Evolutionary conservation across 208 protist species (phyloP).

Genomic region (Trypanosomatidae sp.): DNA sequence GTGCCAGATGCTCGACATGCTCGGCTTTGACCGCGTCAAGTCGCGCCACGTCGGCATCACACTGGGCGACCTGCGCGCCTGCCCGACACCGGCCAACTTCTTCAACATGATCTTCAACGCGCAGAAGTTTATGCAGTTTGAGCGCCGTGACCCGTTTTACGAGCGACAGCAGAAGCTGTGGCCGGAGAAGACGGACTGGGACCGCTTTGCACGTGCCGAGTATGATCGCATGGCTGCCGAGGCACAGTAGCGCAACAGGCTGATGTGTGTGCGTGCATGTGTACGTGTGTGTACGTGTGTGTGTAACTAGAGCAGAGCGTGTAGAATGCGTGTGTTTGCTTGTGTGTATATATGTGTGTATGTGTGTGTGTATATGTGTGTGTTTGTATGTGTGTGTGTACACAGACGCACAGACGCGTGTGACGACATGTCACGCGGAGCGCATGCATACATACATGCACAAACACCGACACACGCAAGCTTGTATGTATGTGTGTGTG

Average conservation of each 20-base stretch:
- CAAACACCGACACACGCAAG: too few relatives aligned
- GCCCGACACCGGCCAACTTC: constrained; percentile 74
- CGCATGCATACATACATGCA: too few relatives aligned
- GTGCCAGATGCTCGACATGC: constrained; percentile 94
- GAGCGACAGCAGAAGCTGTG: constrained; percentile 58
- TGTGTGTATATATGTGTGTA: too few relatives aligned
- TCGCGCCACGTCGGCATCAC: constrained; percentile 48
- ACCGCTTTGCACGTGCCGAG: constrained; percentile 87
- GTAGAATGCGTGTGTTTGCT: neutral
- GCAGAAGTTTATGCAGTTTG: constrained; percentile 90
- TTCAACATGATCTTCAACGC: constrained; percentile 95
- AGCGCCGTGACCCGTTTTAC: constrained; percentile 83
- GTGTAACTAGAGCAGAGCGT: neutral
- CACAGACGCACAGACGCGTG: too few relatives aligned
- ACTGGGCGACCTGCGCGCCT: constrained; percentile 85
- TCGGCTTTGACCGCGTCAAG: constrained; percentile 46
- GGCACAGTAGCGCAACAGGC: constrained; percentile 23
- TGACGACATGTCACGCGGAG: too few relatives aligned
- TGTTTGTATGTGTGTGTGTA: too few relatives aligned
- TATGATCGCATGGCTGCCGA: constrained; percentile 87
- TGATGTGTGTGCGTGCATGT: neutral
- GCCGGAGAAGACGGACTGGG: constrained; percentile 84
- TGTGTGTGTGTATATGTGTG: too few relatives aligned
- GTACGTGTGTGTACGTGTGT: constrained; percentile 2
- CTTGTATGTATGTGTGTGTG: too few relatives aligned